Conservation (phyloP, 202 grass and related monocot species). For the Hordeum pubiflorum region DNA sequence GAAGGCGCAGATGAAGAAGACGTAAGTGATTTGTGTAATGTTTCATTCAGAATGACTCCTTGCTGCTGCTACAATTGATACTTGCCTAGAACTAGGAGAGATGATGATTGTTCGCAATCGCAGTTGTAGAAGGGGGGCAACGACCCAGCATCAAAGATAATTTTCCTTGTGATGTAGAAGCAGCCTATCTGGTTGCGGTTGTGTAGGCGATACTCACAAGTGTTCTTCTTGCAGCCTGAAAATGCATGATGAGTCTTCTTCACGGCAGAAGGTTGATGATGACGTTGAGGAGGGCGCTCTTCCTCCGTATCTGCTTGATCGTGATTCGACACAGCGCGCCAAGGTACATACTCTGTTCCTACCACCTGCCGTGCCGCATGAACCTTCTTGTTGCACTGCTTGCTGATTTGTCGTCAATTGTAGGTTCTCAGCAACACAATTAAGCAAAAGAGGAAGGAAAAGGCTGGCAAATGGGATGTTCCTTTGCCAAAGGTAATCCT, state of each 20-base stretch:
- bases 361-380: neutral
- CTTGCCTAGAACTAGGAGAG: neutral
- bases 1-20: slow-evolving; percentile 95
- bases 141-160: neutral
- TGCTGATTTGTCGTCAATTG: neutral
- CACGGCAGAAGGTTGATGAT: slow-evolving; percentile 66
- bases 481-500: slow-evolving; percentile 68
- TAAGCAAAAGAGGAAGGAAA: slow-evolving; percentile 87
- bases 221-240: slow-evolving; percentile 47
- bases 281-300: slow-evolving; percentile 66
- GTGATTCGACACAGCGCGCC: slow-evolving; percentile 59
- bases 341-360: slow-evolving; percentile 40
- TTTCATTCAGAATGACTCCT: neutral
- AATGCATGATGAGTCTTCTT: slow-evolving; percentile 86
- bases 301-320: slow-evolving; percentile 80
- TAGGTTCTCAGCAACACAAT: slow-evolving; percentile 88
- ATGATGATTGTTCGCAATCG: neutral
- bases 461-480: slow-evolving; percentile 87
- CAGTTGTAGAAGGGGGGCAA: too few species aligned
- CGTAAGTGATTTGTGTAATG: slow-evolving; percentile 43
- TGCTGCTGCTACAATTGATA: neutral
- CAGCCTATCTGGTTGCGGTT: neutral
- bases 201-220: neutral
- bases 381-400: neutral
- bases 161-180: neutral